Conservation (phyloP, 192 early-diverging fungal species). For the Coemansia umbellata region DNA sequence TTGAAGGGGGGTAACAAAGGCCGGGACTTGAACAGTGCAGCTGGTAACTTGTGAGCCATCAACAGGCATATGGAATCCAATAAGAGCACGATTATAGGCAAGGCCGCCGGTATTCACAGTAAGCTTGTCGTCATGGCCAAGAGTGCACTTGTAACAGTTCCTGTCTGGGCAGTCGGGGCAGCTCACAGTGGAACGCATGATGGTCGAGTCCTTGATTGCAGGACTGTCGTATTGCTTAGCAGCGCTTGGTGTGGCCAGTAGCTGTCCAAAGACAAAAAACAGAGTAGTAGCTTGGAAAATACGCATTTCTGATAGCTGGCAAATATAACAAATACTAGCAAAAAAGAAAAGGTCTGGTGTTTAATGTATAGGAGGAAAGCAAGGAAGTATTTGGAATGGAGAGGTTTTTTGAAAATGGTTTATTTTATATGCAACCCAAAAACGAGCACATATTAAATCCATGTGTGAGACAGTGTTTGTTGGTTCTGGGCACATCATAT, state of each 20-base stretch:
- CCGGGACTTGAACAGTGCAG: slow-evolving; percentile 42
- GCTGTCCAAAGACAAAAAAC: not conserved
- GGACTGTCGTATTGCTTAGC: slow-evolving; percentile 6
- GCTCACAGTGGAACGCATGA: slow-evolving; percentile 38
- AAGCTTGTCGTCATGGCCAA: slow-evolving; percentile 28
- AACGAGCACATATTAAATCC: no score
- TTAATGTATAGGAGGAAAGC: no score
- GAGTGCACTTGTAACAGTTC: slow-evolving; percentile 50
- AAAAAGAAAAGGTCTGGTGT: no score
- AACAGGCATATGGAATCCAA: slow-evolving; percentile 36
- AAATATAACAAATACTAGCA: no score
- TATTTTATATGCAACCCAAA: no score
- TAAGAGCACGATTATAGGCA: slow-evolving; percentile 20
- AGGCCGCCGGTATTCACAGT: slow-evolving; percentile 32
- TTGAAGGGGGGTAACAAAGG: slow-evolving; percentile 18
- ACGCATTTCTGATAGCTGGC: not conserved
- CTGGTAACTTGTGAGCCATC: slow-evolving; percentile 12
- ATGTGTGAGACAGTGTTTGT: no score
- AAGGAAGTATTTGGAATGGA: no score
- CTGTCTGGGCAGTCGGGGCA: slow-evolving; percentile 39
- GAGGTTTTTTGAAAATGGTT: no score
- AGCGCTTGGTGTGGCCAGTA: not conserved
- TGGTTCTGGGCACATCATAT: no score
- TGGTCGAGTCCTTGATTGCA: slow-evolving; percentile 48
- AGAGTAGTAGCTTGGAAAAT: not conserved